Evolutionary conservation across 352 stramenopile species (phyloP).

Genomic region (Elongisporangium prolatum): DNA sequence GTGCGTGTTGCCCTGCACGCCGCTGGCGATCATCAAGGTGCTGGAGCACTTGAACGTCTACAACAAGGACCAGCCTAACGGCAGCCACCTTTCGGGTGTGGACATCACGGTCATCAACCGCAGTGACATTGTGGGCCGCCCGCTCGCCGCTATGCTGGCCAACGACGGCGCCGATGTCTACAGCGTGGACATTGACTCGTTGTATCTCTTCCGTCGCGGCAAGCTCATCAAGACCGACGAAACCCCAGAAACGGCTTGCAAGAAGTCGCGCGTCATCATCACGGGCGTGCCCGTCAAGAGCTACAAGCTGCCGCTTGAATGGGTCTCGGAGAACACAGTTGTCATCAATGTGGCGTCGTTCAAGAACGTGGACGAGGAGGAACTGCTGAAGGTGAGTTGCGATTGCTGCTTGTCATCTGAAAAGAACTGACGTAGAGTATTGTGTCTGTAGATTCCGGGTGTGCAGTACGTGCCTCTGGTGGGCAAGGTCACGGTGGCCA

Average conservation of each 20-base stretch:
- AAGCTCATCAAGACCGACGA: slow-evolving; percentile 85
- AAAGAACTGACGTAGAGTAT: neutral
- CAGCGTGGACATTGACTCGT: slow-evolving; percentile 94
- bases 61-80: slow-evolving; percentile 53
- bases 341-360: slow-evolving; percentile 96
- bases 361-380: slow-evolving; percentile 94
- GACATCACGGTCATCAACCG: slow-evolving; percentile 96
- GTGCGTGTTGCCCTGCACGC: slow-evolving; percentile 96
- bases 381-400: slow-evolving; percentile 57
- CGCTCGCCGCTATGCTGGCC: slow-evolving; percentile 93
- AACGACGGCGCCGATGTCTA: slow-evolving; percentile 95
- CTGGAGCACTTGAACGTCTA: slow-evolving; percentile 90
- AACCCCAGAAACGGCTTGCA: slow-evolving; percentile 84
- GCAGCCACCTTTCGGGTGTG: slow-evolving; percentile 72
- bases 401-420: neutral
- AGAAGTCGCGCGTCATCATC: slow-evolving; percentile 91
- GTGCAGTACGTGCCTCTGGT: slow-evolving; percentile 95
- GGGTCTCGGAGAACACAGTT: slow-evolving; percentile 89
- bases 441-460: slow-evolving; percentile 63
- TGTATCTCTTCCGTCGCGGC: slow-evolving; percentile 92
- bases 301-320: slow-evolving; percentile 92
- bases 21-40: slow-evolving; percentile 94
- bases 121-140: slow-evolving; percentile 95
- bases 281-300: slow-evolving; percentile 91
- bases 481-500: slow-evolving; percentile 96